Evolutionary conservation across 495 filamentous ascomycete species (phyloP), one percentile per base, ranked within the genome.

Genomic region (Tricharina praecox): DNA sequence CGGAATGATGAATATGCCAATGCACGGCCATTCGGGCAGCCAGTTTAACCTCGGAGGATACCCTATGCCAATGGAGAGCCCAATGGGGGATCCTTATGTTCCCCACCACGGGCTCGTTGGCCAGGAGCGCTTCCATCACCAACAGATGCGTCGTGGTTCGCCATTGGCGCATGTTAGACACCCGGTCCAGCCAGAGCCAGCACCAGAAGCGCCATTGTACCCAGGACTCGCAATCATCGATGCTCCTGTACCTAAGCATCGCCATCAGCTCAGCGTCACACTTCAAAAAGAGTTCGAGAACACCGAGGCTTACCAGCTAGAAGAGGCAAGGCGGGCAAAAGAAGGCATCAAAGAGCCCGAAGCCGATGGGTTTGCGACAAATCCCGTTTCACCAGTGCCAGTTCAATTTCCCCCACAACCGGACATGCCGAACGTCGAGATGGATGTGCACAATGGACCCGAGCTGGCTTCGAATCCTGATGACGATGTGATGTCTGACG

Each of bases 211-310:
- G 48, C 19, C 40, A 32, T 41, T 30, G 19, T 58, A 62, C 28
- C 58, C 61, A 23, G 64, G 65, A 47, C 60, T 58, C 25, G 70
- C 76, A 34, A 74, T 83, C n/a, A n/a, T n/a, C 57, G 76, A 73
- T 39, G 69, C 74, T 34, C 79, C 79, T 8, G 77, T 71, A 32
- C 78, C 79, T 35, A 72, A 73, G 45, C 71, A 75, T 18, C 77
- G 79, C 51, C 77, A 79, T 40, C 80, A 82, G 52, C 63, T 79
- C 32, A 81, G 77, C 50, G 73, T 76, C 47, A 82, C 74, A 25
- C 68, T 95, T 23, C 84, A 94, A 62, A 77, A 79, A 56, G 85
- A 92, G 51, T 75, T 93, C 36, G 82, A 92, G 41, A 67, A 69
- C 19, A 78, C 67, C 32, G 80, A 92, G 36, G 55, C 48, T 48